Evolutionary conservation across 192 early-diverging fungal species (phyloP), one percentile per base, ranked within the genome.

Genomic region (Haplosporangium gracile): DNA sequence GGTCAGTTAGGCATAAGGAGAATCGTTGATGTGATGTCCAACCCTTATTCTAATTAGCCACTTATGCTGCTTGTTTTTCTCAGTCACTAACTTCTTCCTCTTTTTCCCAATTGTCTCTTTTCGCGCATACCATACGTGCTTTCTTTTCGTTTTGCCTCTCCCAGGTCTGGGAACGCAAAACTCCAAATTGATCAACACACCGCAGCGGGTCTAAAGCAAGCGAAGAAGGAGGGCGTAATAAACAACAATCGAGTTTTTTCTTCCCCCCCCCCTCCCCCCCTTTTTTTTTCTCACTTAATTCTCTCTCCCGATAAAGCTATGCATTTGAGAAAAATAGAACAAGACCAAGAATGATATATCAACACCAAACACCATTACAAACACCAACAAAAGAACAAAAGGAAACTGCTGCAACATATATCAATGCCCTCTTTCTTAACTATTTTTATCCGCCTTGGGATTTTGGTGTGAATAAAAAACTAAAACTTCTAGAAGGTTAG

Each of bases 21-120:
- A 60, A n/a, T 70, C 36, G 36, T 70, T 39, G 15, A 39, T 70
- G 43, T 40, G 20, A 5, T 73, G 15, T 49, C 10, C 32, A 16
- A 16, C 16, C 45, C 72, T 24, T 26, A 32, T 49, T 34, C 15
- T 20, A 49, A 38, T 71, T 24, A n/a, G 72, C 9, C 11, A 29
- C 72, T 47, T 47, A 9, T 73, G 10, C 5, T 42, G 9, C 13
- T 45, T 45, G 43, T 32, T 65, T 34, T 45, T 76, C 38, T 47
- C 60, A 18, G 5, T 34, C 45, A 22, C 51, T 75, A 0, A 55
- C 73, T 18, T 34, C 57, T 32, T 32, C 34, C 32, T 99, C 43
- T 96, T 97, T 72, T 88, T 98, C 40, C 95, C 95, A 1, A 97
- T 98, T 75, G 93, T 94, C 1, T 97, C 97, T 88, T 94, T 98